phyloP scores from a whole-genome alignment of 805 yeast genomes.

The Brettanomyces sp. region DNA sequence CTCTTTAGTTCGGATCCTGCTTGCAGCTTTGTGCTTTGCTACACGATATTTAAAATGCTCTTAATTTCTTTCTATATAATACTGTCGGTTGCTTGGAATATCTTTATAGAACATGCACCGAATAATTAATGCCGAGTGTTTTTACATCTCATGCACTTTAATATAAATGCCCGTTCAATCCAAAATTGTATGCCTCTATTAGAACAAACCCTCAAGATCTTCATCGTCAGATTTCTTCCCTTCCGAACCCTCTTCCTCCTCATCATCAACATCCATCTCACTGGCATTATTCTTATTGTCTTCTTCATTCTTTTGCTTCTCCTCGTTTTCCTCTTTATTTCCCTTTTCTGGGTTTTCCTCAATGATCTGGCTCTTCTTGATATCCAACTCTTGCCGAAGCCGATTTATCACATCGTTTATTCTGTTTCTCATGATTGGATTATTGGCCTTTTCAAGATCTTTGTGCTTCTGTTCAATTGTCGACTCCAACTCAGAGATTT shows the following conservation, averaged over 20 bases:
- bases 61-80: too few species aligned
- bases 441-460: conserved; percentile 64
- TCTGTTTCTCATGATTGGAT: conserved; percentile 80
- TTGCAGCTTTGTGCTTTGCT: too few species aligned
- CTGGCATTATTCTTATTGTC: conserved; percentile 8
- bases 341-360: conserved; percentile 18
- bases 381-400: conserved; percentile 71
- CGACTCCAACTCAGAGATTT: conserved; percentile 68
- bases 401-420: conserved; percentile 73
- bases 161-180: too few species aligned
- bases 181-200: neutral
- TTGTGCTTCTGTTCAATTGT: conserved; percentile 69
- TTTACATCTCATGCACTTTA: too few species aligned
- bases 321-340: conserved; percentile 11
- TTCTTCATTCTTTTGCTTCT: conserved; percentile 10
- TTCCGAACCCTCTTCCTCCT: conserved; percentile 19
- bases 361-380: conserved; percentile 58
- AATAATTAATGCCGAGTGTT: too few species aligned
- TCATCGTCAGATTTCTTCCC: conserved; percentile 2
- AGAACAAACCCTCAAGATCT: conserved; percentile 12
- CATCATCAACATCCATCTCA: conserved; percentile 17
- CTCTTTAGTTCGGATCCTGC: too few species aligned
- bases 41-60: neutral
- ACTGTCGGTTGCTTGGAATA: too few species aligned
- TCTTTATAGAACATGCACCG: too few species aligned